Base-by-base conservation (phyloP, 768 basidiomycete genomes). In the Dendrothele bispora region DNA sequence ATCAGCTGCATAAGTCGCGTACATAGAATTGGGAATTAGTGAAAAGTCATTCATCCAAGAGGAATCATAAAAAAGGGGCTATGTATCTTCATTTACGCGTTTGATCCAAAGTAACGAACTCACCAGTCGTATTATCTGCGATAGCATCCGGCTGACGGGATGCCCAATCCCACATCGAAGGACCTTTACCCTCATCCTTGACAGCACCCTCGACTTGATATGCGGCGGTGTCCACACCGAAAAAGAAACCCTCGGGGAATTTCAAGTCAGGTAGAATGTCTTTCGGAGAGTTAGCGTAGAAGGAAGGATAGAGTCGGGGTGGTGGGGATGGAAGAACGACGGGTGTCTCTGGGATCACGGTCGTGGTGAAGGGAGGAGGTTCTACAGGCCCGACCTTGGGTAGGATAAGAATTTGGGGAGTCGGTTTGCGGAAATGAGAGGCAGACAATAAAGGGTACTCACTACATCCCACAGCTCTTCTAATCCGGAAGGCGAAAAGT, bases 201-300 rank as follows among this genome's bases (percentile, higher is more conserved):
- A 62, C 70, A 4, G 77, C 77, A 5, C 78, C 78, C 64, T 79
- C 77, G 22, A 78, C 76, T 51, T 79, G 77, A 52, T 75, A 78
- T 6, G 78, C 72, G 20, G 77, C 75, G 0, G 77, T 78, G 4
- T 75, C 75, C 11, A 77, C 77, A 28, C 78, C 78, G 51, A 78
- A 78, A 35, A 72, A 63, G 61, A 80, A 79, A 1, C 67, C 73
- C 18, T 67, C 58, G 1, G 78, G 78, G n/a, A 78, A 63, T 42
- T 69, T 74, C 41, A 75, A 60, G 22, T 69, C 58, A 2, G 74
- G 70, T 21, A 78, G 59, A 25, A 78, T 65, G 44, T 72, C 61
- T 38, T 69, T 67, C 1, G 78, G 77, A 6, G 60, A 55, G 6
- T 73, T 73, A 2, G 75, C 60, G 51, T 68, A 78, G 70, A 73